Evolutionary conservation across 75 land plant genomes (phyloP).

Genomic region (Ceratopteris richardii): DNA sequence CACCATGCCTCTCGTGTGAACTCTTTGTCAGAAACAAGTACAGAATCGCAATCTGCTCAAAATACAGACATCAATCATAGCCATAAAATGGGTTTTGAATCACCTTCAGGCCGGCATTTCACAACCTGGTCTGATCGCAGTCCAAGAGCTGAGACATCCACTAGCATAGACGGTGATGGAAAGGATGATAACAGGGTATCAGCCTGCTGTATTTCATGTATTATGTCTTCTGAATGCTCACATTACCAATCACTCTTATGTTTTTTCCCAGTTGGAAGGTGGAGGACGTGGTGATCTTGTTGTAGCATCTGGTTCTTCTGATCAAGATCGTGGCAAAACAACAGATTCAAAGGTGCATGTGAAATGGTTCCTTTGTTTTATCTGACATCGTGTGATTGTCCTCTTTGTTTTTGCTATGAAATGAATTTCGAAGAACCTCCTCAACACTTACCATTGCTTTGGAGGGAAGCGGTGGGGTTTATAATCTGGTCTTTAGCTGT

Average conservation of each 20-base stretch:
- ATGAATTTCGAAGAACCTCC: no score
- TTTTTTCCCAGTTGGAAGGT: conserved; percentile 11
- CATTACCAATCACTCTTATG: no score
- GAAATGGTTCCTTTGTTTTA: no score
- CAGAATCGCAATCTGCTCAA: conserved; percentile 5
- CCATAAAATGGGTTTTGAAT: background rate
- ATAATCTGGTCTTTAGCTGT: no score
- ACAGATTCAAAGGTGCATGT: conserved; percentile 19
- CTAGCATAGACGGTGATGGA: conserved; percentile 19
- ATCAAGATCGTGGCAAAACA: conserved; percentile 16
- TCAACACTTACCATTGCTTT: no score
- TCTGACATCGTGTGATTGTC: no score
- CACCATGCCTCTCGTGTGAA: background rate
- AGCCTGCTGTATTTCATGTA: background rate
- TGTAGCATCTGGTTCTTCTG: conserved; percentile 12
- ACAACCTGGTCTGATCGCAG: conserved; percentile 15
- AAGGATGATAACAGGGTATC: conserved; percentile 16
- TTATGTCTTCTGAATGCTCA: background rate
- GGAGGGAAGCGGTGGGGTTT: no score
- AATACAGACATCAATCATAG: background rate
- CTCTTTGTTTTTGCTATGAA: no score
- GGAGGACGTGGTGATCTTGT: conserved; percentile 11
- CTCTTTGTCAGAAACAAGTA: conserved; percentile 1
- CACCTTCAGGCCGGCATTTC: conserved; percentile 9
- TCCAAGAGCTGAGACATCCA: conserved; percentile 22